These are phyloP conservation scores for Scenedesmus sp. DNA, from an alignment of 163 green algal genomes.

Conservation along the genomic window DNA sequence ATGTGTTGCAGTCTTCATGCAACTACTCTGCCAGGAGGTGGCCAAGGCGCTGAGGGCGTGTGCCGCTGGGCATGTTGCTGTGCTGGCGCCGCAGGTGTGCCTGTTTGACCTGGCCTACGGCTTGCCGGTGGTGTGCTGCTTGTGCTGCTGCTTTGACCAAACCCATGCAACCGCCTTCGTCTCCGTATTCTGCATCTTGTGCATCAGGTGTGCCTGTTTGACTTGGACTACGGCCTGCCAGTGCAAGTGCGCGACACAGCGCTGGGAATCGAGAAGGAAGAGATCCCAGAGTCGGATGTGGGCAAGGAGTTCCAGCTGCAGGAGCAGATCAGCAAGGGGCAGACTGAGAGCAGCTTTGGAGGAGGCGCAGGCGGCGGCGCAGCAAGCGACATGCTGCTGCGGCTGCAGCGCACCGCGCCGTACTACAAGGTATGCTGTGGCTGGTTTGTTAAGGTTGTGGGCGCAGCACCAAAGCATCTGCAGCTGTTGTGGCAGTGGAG, in stretches of 20 bases:
- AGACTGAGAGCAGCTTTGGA: constrained; percentile 70
- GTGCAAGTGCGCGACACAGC: constrained; percentile 94
- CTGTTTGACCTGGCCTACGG: constrained; percentile 98
- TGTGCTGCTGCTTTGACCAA: not conserved
- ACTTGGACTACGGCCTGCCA: constrained; percentile 97
- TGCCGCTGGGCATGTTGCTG: not conserved
- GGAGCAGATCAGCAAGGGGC: constrained; percentile 63
- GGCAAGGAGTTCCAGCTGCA: constrained; percentile 94
- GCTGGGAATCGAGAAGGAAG: constrained; percentile 84
- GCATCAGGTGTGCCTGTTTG: constrained; percentile 94
- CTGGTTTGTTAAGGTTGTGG: not conserved
- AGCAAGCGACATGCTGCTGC: constrained; percentile 84
- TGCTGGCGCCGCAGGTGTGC: constrained; percentile 82
- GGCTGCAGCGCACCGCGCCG: constrained; percentile 90
- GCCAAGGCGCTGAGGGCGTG: too few species aligned
- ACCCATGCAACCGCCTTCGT: too few species aligned
- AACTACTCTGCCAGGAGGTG: too few species aligned
- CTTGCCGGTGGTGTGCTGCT: constrained; percentile 85
- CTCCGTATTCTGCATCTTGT: not conserved
- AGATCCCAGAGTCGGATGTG: constrained; percentile 90
- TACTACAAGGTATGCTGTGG: constrained; percentile 91
- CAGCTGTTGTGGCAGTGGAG: not conserved
- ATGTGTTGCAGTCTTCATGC: too few species aligned
- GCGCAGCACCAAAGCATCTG: too few species aligned
- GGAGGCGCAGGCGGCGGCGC: constrained; percentile 54